A percentile compares a stretch with the other conserved stretches of the same genome.
phyloP scores from a whole-genome alignment of 768 basidiomycete genomes.

The Lactarius vividus region DNA sequence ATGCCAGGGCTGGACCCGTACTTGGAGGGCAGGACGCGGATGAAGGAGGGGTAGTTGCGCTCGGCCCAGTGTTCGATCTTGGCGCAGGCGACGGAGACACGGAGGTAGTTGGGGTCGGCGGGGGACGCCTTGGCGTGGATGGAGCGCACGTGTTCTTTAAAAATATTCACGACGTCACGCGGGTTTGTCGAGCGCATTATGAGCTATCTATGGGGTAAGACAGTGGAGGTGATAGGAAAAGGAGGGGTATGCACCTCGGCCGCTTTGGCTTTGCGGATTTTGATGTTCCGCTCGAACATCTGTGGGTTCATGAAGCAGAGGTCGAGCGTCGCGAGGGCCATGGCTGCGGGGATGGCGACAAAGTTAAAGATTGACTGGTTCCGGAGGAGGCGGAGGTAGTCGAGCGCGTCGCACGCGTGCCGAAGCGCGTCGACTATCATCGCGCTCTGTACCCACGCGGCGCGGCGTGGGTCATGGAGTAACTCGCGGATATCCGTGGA shows the following conservation, averaged over 20 bases:
- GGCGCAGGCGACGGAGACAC: conserved; percentile 73
- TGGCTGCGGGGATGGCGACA: conserved; percentile 89
- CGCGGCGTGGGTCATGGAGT: conserved; percentile 57
- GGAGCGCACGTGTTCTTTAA: conserved; percentile 73
- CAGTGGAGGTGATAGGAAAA: background rate
- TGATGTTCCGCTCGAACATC: conserved; percentile 86
- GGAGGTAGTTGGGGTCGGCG: conserved; percentile 84
- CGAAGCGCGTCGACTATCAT: conserved; percentile 88
- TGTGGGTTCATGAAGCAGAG: conserved; percentile 90
- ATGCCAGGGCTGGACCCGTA: conserved; percentile 6
- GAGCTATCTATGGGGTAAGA: conserved; percentile 47
- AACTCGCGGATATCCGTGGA: conserved; percentile 73
- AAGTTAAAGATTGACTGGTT: conserved; percentile 96
- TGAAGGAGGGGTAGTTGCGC: conserved; percentile 90
- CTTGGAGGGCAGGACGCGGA: conserved; percentile 38
- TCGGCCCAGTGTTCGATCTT: conserved; percentile 95
- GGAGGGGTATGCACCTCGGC: conserved; percentile 55
- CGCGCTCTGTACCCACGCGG: conserved; percentile 77
- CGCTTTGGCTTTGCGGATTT: conserved; percentile 91
- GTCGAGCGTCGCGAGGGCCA: conserved; percentile 94
- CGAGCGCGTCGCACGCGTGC: conserved; percentile 81
- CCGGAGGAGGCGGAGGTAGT: conserved; percentile 82
- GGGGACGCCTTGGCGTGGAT: conserved; percentile 81
- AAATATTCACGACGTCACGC: conserved; percentile 84
- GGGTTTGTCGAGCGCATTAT: conserved; percentile 93